These are phyloP conservation scores for Ziziphus jujuba DNA, from an alignment of 306 rosid species.

Conservation along the genomic window DNA sequence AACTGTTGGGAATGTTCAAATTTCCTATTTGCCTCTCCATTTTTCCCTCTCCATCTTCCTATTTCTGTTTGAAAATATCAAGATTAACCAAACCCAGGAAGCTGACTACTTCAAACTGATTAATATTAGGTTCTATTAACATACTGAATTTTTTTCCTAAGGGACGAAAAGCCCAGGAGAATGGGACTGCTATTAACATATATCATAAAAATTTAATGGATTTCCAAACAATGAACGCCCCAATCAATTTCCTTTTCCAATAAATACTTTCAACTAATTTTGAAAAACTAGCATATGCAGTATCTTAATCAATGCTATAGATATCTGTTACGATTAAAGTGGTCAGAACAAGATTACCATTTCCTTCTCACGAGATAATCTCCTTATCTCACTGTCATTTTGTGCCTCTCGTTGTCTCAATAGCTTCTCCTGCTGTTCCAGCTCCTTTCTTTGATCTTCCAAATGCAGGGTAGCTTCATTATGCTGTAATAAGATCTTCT, in stretches of 20 bases:
- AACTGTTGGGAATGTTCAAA: neutral
- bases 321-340: neutral
- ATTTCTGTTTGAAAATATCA: neutral
- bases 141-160: too few species aligned
- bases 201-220: too few species aligned
- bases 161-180: too few species aligned
- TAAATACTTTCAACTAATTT: neutral
- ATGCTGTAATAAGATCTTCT: constrained; percentile 44
- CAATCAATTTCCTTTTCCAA: neutral
- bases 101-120: too few species aligned
- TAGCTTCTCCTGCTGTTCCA: constrained; percentile 48
- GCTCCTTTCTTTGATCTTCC: constrained; percentile 44
- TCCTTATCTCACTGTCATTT: constrained; percentile 53
- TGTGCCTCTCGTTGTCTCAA: constrained; percentile 44
- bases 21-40: neutral
- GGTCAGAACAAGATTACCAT: constrained; percentile 40
- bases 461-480: constrained; percentile 39
- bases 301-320: neutral
- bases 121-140: too few species aligned
- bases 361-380: constrained; percentile 41
- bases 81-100: too few species aligned
- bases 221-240: neutral
- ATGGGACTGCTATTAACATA: too few species aligned
- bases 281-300: neutral
- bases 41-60: neutral